Base-by-base conservation (phyloP, 768 basidiomycete genomes). In the Mycena galopus region DNA sequence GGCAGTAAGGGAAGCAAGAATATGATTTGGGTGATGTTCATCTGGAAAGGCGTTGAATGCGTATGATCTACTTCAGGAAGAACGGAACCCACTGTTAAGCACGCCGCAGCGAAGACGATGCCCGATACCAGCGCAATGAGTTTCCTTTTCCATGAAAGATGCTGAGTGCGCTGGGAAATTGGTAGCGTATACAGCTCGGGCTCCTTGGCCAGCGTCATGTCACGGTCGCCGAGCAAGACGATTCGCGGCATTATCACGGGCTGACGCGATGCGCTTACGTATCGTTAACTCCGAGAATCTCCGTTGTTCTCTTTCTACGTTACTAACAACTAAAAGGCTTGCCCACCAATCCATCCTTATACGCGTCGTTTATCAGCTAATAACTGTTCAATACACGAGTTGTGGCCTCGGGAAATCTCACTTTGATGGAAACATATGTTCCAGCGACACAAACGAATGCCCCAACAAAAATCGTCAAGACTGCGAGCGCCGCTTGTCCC, bases 21-120 rank as follows among this genome's bases (percentile, higher is more conserved):
- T 30, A 91, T 75, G 79, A 97, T 87, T 81, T 97, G 96, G 42
- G 90, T 89, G 33, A 82, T 86, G 77, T 95, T 90, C 73, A 94
- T 86, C 73, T 74, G 21, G 21, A 44, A 8, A 35, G 23, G 3
- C 29, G 61, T 16, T 70, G 25, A 67, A 51, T 44, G 21, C 19
- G 9, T 23, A 33, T 37, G 8, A 16, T 17, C 39, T 32, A 32
- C 27, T n/a, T n/a, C n/a, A n/a, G n/a, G n/a, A 25, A 42, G 29
- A 35, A 58, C 23, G 33, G 21, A 19, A 65, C 69, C 4, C 8
- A 71, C 73, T 83, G 92, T 89, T 35, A 95, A 68, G 77, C 91
- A 91, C 14, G 88, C 94, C 10, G 87, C 73, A 73, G 89, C 81
- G 84, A 95, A 94, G 35, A 91, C 76, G 42, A 91, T 30, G 69